phyloP scores from a whole-genome alignment of 495 filamentous ascomycete genomes.

The Neurospora hispaniola region DNA sequence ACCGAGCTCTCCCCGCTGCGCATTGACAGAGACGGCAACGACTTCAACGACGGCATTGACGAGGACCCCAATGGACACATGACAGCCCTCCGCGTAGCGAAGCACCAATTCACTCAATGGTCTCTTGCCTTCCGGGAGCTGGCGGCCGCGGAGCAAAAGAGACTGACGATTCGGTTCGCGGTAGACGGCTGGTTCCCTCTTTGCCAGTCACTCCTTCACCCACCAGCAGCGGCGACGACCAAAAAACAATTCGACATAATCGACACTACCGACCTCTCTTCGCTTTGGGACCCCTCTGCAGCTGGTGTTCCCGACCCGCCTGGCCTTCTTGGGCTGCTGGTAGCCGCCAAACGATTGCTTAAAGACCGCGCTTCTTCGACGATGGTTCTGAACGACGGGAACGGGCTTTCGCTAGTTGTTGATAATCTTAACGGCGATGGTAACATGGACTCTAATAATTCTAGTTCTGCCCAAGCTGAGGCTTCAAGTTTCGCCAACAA shows the following conservation, averaged over 20 bases:
- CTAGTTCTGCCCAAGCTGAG: neutral
- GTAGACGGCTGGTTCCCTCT: constrained; percentile 34
- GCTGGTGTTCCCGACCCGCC: constrained; percentile 27
- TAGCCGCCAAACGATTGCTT: constrained; percentile 38
- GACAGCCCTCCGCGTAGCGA: constrained; percentile 11
- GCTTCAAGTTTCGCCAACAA: constrained; percentile 24
- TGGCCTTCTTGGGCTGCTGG: constrained; percentile 38
- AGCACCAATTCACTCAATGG: constrained; percentile 26
- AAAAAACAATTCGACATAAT: constrained; percentile 42
- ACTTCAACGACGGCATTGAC: neutral
- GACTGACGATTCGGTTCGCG: constrained; percentile 33
- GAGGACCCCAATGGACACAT: neutral
- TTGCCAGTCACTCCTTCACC: constrained; percentile 35
- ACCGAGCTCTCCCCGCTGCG: constrained; percentile 6
- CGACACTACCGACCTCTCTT: constrained; percentile 42
- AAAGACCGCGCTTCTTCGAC: constrained; percentile 26
- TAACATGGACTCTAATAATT: constrained; percentile 11
- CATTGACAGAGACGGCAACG: neutral
- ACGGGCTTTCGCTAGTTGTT: neutral
- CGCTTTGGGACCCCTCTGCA: neutral
- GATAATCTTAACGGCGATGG: neutral
- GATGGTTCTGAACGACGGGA: constrained; percentile 20
- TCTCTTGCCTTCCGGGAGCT: constrained; percentile 18
- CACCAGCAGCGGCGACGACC: neutral
- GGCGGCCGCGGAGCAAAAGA: neutral